Percentiles rank a stretch among this genome's conserved stretches.
These are phyloP conservation scores for Sporothrix schenckii DNA, from an alignment of 2,329 filamentous ascomycete genomes.

Conservation along the genomic window DNA sequence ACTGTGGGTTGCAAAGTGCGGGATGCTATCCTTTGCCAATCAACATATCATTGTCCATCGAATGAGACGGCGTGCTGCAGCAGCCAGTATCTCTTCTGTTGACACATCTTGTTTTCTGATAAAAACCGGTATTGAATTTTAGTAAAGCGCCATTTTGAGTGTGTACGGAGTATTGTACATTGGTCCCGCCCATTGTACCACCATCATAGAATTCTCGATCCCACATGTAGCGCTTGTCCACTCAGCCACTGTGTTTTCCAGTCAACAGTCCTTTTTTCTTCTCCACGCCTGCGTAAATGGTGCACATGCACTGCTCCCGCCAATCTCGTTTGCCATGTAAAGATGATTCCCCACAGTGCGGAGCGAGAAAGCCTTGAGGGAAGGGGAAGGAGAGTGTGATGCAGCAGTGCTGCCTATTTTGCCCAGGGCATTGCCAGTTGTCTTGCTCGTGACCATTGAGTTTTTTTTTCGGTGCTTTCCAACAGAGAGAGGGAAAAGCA, in stretches of 20 bases:
- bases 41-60: not conserved
- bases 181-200: not conserved
- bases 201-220: not conserved
- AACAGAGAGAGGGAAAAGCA: not conserved
- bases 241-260: not conserved
- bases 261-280: not conserved
- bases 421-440: not conserved
- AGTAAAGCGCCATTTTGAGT: not conserved
- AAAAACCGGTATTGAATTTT: not conserved
- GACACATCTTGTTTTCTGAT: slow-evolving; percentile 22
- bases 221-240: not conserved
- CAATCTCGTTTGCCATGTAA: not conserved
- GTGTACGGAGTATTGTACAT: not conserved
- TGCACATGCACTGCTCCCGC: slow-evolving; percentile 1
- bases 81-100: not conserved
- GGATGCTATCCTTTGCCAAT: not conserved
- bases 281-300: slow-evolving; percentile 4
- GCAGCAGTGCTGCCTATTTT: slow-evolving; percentile 3
- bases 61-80: slow-evolving; percentile 1
- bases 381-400: not conserved
- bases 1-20: not conserved
- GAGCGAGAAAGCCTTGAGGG: not conserved
- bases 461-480: not conserved
- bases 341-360: slow-evolving; percentile 1
- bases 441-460: not conserved